phyloP scores from a whole-genome alignment of 2,329 filamentous ascomycete species.

The Fusarium secorum region DNA sequence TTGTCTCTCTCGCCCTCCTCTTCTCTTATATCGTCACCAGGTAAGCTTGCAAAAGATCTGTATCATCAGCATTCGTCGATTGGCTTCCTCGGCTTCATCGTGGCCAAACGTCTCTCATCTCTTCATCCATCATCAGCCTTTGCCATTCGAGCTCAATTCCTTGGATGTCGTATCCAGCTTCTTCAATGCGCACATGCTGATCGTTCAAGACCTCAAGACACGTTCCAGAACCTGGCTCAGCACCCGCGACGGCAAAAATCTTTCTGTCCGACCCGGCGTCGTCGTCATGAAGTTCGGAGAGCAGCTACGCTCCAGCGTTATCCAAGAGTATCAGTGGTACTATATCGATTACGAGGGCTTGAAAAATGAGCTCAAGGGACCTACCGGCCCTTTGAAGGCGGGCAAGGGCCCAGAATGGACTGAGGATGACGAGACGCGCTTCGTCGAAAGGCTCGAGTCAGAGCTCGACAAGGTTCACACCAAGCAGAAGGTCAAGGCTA shows the following conservation, averaged over 20 bases:
- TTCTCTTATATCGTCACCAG: slow-evolving; percentile 15
- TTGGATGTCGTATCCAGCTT: slow-evolving; percentile 19
- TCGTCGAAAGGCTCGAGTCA: slow-evolving; percentile 84
- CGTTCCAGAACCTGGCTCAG: slow-evolving; percentile 53
- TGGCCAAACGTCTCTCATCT: neutral
- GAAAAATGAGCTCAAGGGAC: slow-evolving; percentile 83
- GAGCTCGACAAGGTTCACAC: slow-evolving; percentile 98
- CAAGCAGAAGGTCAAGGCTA: slow-evolving; percentile 96
- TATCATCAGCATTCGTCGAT: slow-evolving; percentile 6
- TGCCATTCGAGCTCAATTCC: slow-evolving; percentile 11
- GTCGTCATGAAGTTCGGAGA: slow-evolving; percentile 88
- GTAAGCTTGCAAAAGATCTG: slow-evolving; percentile 24
- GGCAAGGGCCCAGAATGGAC: slow-evolving; percentile 72
- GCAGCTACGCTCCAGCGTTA: slow-evolving; percentile 93
- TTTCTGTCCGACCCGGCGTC: slow-evolving; percentile 56
- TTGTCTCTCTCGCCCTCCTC: slow-evolving; percentile 9
- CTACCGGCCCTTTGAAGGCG: slow-evolving; percentile 61
- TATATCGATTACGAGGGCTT: slow-evolving; percentile 98
- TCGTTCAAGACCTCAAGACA: slow-evolving; percentile 59
- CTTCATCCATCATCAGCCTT: neutral
- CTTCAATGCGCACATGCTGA: slow-evolving; percentile 55
- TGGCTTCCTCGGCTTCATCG: slow-evolving; percentile 6
- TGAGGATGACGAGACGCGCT: slow-evolving; percentile 89
- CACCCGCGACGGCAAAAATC: slow-evolving; percentile 39
- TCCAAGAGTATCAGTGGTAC: slow-evolving; percentile 97